Evolutionary conservation across 495 filamentous ascomycete species (phyloP).

Genomic region (Corynascus novoguineensis): DNA sequence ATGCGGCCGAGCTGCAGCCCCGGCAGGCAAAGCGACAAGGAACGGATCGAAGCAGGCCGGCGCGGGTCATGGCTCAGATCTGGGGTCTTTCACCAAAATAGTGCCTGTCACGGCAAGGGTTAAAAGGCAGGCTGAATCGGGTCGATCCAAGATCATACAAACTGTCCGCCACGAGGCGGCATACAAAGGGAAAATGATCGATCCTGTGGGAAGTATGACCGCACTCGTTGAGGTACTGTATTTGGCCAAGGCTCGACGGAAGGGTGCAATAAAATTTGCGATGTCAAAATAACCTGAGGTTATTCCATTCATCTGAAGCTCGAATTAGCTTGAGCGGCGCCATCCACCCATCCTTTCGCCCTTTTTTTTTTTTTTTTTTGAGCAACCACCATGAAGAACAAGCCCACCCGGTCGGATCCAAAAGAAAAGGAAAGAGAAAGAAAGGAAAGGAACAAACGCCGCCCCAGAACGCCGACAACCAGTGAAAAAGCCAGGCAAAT

Average conservation of each 20-base stretch:
- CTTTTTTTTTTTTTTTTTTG: too few species aligned
- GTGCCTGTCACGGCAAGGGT: too few species aligned
- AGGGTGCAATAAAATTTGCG: too few species aligned
- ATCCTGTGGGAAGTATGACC: too few species aligned
- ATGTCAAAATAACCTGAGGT: too few species aligned
- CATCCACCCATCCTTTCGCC: background rate
- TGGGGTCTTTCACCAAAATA: too few species aligned
- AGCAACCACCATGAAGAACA: constrained; percentile 1
- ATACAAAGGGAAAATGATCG: too few species aligned
- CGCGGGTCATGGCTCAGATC: background rate
- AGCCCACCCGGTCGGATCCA: background rate
- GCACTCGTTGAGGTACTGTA: too few species aligned
- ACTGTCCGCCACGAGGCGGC: too few species aligned
- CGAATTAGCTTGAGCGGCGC: background rate
- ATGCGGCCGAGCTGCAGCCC: constrained; percentile 13
- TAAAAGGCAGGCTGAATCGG: too few species aligned
- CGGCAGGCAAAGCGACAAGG: background rate
- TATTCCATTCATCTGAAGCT: constrained; percentile 2
- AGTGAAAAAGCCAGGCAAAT: background rate
- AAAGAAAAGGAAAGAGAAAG: background rate
- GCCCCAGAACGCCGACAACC: background rate
- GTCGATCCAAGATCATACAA: too few species aligned
- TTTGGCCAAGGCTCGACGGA: too few species aligned
- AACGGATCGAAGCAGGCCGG: background rate
- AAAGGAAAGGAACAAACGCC: background rate